Evolutionary conservation across 2,329 filamentous ascomycete genomes (phyloP), one percentile per base, ranked within the genome.

Genomic region (Claviceps citrina): DNA sequence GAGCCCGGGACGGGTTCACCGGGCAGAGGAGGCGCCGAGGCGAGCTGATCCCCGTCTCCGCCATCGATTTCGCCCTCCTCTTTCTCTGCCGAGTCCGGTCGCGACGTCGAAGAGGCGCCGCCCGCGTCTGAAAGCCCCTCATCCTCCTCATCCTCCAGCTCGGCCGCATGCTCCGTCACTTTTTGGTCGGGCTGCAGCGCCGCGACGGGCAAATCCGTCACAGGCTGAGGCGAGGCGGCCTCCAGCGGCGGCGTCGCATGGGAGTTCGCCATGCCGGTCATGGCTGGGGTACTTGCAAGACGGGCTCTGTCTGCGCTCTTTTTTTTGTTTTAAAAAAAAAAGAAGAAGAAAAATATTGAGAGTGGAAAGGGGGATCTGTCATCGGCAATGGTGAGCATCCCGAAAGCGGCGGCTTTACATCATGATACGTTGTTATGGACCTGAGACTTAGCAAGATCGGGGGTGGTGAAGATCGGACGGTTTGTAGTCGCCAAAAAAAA

Each of bases 371-470:
- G 5, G 48, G 43, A 36, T 50, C 47, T 45, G 54, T 55, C 55
- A 57, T 58, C 50, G 54, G 47, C 51, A 59, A 54, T 50, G 49
- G 59, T 61, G 58, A 61, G 58, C 53, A 51, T 59, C 49, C 51
- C 54, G 53, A 51, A 58, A 10, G 50, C 45, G 43, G 38, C 48
- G 43, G 49, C 41, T 47, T 30, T 49, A 51, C 50, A 51, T 57
- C 47, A 43, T 60, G 55, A 59, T 58, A 59, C 57, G 54, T 43
- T 49, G 5, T 33, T 57, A 58, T 59, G 58, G 56, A 60, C 58
- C 58, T 60, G 47, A 52, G 43, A 46, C 44, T 55, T 54, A 54
- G 47, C 46, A 54, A 27, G 38, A 49, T 47, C 52, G 44, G 47
- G n/a, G n/a, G n/a, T n/a, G n/a, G n/a, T n/a, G n/a, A 36, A 36